phyloP scores from a whole-genome alignment of 2,329 filamentous ascomycete species.

The Colletotrichum camelliae region DNA sequence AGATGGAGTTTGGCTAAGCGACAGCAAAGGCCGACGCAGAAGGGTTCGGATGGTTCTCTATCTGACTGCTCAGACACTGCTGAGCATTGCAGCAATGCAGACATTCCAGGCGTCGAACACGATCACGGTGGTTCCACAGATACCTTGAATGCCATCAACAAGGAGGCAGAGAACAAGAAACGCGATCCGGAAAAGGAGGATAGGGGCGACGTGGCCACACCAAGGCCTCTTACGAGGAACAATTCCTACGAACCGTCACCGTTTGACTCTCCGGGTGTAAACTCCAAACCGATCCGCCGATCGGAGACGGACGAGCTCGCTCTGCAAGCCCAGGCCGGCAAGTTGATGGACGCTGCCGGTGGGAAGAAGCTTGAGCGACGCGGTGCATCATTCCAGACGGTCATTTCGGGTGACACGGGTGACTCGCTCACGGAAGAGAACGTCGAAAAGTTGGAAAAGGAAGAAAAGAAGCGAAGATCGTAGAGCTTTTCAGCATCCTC shows the following conservation, averaged over 20 bases:
- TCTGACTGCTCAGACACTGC: constrained; percentile 53
- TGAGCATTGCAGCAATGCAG: constrained; percentile 47
- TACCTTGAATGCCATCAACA: not conserved
- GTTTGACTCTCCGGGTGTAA: constrained; percentile 39
- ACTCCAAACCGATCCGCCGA: constrained; percentile 34
- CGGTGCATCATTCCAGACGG: constrained; percentile 39
- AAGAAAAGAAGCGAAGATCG: constrained; percentile 27
- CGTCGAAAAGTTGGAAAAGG: constrained; percentile 50
- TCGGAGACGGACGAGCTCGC: constrained; percentile 46
- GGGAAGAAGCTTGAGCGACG: constrained; percentile 35
- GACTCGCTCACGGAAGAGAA: constrained; percentile 61
- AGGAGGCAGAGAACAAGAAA: not conserved
- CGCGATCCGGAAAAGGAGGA: constrained; percentile 1
- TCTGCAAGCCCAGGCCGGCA: constrained; percentile 49
- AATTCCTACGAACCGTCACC: constrained; percentile 46
- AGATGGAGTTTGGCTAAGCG: constrained; percentile 62
- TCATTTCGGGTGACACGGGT: constrained; percentile 41
- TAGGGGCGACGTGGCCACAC: constrained; percentile 39
- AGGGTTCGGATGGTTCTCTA: constrained; percentile 23
- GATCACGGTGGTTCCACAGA: not conserved
- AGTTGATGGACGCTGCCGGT: constrained; percentile 52
- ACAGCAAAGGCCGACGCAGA: constrained; percentile 16
- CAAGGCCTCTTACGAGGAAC: constrained; percentile 42
- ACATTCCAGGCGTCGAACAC: constrained; percentile 38
- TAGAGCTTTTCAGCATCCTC: not conserved